A percentile compares a stretch with the other conserved stretches of the same genome.
Conservation (phyloP, 768 basidiomycete species). For the Tephrocybe sp. region DNA sequence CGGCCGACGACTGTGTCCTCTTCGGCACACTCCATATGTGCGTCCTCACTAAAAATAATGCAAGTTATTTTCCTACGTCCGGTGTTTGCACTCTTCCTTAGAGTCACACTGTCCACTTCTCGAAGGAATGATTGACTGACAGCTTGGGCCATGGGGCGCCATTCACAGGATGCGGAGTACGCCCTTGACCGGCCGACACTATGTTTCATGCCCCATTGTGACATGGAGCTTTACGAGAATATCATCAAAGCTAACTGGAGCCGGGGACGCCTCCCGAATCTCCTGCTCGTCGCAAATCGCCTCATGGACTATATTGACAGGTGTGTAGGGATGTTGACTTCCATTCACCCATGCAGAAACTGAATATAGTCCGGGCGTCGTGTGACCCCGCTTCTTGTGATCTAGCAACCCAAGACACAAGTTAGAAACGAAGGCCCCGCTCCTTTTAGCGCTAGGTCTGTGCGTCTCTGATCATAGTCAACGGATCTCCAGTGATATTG, state of each 20-base stretch:
- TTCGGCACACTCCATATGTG: constrained; percentile 44
- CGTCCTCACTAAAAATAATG: constrained; percentile 45
- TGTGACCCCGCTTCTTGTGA: constrained; percentile 10
- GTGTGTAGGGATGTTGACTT: constrained; percentile 34
- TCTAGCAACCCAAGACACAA: constrained; percentile 53
- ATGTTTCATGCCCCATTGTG: constrained; percentile 81
- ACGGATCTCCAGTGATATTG: not conserved
- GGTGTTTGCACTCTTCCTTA: not conserved
- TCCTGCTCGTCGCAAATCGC: constrained; percentile 66
- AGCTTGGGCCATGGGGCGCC: not conserved
- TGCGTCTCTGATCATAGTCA: constrained; percentile 5
- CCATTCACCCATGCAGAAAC: constrained; percentile 1
- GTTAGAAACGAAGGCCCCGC: constrained; percentile 51
- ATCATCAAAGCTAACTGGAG: constrained; percentile 65
- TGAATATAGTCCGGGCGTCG: not conserved
- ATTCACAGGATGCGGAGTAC: constrained; percentile 33
- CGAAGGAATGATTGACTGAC: not conserved
- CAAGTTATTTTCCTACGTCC: constrained; percentile 33
- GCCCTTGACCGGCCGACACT: constrained; percentile 49
- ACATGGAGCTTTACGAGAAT: constrained; percentile 67
- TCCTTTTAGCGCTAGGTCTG: constrained; percentile 55
- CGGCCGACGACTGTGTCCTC: constrained; percentile 54
- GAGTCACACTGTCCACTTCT: not conserved
- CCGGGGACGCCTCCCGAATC: constrained; percentile 38
- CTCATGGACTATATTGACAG: constrained; percentile 67